A percentile compares a stretch with the other conserved stretches of the same genome.
These are phyloP conservation scores for Achlya hypogyna DNA, from an alignment of 352 stramenopile species.

Conservation along the genomic window DNA sequence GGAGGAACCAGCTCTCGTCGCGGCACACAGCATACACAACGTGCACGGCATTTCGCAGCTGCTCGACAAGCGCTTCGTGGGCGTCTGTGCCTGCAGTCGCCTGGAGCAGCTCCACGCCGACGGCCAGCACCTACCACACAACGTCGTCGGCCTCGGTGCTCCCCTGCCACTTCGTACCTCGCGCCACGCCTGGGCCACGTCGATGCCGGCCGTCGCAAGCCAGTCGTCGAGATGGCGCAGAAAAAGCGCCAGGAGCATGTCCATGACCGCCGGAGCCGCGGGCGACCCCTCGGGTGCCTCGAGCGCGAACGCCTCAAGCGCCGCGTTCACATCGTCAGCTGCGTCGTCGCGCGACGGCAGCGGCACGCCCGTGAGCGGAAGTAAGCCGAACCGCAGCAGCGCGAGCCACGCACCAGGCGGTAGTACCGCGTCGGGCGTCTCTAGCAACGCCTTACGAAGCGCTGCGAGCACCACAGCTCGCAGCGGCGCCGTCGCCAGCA, in stretches of 20 bases:
- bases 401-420: neutral
- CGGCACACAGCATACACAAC: neutral
- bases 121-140: neutral
- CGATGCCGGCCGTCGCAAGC: neutral
- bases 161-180: neutral
- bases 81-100: too few relatives aligned
- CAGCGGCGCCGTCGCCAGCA: neutral
- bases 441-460: neutral
- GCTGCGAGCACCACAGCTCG: neutral
- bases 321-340: neutral
- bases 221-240: conserved; percentile 7
- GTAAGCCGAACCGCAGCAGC: neutral
- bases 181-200: neutral
- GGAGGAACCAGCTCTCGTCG: neutral
- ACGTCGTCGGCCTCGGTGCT: neutral
- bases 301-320: neutral
- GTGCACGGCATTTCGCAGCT: conserved; percentile 11
- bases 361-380: neutral
- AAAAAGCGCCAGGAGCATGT: conserved; percentile 5
- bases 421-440: neutral
- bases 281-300: neutral
- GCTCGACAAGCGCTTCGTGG: conserved; percentile 8
- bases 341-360: neutral
- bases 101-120: neutral
- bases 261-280: neutral